Percentiles rank a stretch among this genome's conserved stretches.
Evolutionary conservation across 208 protist species (phyloP).

Genomic region (Wallacemonas rigidus): DNA sequence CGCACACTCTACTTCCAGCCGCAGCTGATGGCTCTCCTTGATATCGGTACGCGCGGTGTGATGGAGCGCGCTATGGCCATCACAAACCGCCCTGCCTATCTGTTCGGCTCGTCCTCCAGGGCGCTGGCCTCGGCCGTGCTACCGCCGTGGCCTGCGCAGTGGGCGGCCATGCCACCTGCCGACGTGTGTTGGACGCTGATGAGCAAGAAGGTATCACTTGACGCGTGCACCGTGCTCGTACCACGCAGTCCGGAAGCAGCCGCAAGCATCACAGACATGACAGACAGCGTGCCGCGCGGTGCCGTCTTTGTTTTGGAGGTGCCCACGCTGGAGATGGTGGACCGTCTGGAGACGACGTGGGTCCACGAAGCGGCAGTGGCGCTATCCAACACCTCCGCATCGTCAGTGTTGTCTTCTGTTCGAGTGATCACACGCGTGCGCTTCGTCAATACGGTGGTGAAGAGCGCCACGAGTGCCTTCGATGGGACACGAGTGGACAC

Average conservation of each 20-base stretch:
- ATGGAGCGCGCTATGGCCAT: conserved; percentile 25
- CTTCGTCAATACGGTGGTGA: background rate
- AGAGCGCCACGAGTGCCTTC: background rate
- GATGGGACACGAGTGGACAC: too few relatives aligned
- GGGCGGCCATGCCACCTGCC: conserved; percentile 7
- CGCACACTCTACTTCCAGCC: conserved; percentile 30
- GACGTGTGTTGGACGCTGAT: conserved; percentile 21
- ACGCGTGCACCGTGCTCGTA: background rate
- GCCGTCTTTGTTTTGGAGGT: conserved; percentile 4
- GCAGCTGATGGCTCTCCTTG: conserved; percentile 34
- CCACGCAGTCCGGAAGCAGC: background rate
- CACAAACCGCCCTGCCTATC: conserved; percentile 18
- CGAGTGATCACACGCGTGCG: background rate
- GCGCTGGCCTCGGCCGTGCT: conserved; percentile 4
- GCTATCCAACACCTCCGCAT: too few relatives aligned
- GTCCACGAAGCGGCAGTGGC: background rate
- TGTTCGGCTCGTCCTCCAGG: conserved; percentile 8
- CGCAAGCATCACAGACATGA: background rate
- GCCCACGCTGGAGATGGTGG: background rate
- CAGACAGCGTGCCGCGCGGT: background rate
- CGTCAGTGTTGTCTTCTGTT: background rate
- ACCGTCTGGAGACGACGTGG: background rate
- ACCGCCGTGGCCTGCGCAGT: conserved; percentile 9
- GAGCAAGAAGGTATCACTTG: conserved; percentile 21
- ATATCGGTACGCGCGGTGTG: conserved; percentile 36